Conservation (phyloP, 306 rosid genomes). For the Castanea crenata region DNA sequence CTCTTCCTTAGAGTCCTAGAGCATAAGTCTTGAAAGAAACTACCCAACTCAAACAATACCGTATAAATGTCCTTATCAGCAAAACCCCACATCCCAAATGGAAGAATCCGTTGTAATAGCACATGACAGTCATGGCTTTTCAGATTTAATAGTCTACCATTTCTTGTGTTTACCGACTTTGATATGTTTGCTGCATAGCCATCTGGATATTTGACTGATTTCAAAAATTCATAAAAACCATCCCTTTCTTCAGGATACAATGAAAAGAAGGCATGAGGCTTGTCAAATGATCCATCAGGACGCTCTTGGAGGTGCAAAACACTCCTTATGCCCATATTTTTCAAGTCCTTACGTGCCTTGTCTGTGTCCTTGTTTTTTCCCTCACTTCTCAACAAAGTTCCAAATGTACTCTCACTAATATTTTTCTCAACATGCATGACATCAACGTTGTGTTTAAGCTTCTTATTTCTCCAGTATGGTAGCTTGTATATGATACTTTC, state of each 20-base stretch:
- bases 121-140: not conserved
- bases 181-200: not conserved
- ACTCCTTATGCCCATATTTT: no score
- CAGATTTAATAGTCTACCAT: not conserved
- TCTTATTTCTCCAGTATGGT: not conserved
- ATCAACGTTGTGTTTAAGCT: not conserved
- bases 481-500: not conserved
- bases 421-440: conserved; percentile 1
- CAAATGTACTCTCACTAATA: not conserved
- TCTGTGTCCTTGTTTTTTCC: not conserved
- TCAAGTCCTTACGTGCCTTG: no score
- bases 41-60: not conserved
- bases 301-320: no score
- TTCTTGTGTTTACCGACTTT: not conserved
- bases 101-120: not conserved
- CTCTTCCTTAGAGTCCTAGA: not conserved
- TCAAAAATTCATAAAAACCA: not conserved
- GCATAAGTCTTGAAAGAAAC: not conserved
- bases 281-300: not conserved
- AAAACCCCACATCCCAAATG: not conserved
- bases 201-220: not conserved
- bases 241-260: not conserved
- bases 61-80: not conserved
- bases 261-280: not conserved
- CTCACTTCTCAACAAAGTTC: not conserved